Percentiles rank a stretch among this genome's conserved stretches.
Evolutionary conservation across 768 basidiomycete genomes (phyloP).

Genomic region (Rhizopogon vesiculosus): DNA sequence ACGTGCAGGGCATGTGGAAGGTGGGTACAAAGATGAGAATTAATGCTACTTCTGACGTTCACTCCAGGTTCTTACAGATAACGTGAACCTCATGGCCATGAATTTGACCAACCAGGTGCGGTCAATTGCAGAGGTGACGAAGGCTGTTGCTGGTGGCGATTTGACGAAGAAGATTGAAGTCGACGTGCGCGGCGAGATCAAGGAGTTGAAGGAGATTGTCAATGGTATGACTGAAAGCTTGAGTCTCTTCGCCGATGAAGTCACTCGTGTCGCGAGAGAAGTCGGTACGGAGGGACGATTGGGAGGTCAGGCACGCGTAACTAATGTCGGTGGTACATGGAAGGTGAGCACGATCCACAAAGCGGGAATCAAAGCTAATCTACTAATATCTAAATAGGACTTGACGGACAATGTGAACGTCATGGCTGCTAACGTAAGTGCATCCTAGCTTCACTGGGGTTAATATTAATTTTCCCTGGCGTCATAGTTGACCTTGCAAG

Average conservation of each 20-base stretch:
- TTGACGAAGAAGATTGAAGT: slow-evolving; percentile 91
- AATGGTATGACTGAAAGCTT: slow-evolving; percentile 92
- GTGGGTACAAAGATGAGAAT: slow-evolving; percentile 30
- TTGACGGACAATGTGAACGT: slow-evolving; percentile 94
- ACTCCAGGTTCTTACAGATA: slow-evolving; percentile 58
- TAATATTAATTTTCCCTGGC: neutral
- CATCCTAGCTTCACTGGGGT: neutral
- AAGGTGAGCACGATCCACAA: slow-evolving; percentile 38
- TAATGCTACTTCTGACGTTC: slow-evolving; percentile 11
- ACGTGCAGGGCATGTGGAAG: slow-evolving; percentile 95
- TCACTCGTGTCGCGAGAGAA: slow-evolving; percentile 85
- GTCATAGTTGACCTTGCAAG: slow-evolving; percentile 80
- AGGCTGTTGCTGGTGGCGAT: slow-evolving; percentile 91
- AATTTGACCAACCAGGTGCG: slow-evolving; percentile 91
- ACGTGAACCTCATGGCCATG: slow-evolving; percentile 87
- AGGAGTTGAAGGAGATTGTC: slow-evolving; percentile 87
- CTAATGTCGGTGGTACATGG: slow-evolving; percentile 96
- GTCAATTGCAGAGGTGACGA: slow-evolving; percentile 87
- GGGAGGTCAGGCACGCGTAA: slow-evolving; percentile 92
- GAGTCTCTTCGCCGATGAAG: slow-evolving; percentile 82
- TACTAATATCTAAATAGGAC: slow-evolving; percentile 36
- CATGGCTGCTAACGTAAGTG: slow-evolving; percentile 85
- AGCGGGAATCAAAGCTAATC: neutral
- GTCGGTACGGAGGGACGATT: slow-evolving; percentile 96
- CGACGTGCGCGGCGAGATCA: slow-evolving; percentile 88